Base-by-base conservation (phyloP, 2,329 filamentous ascomycete genomes). In the Penicillium sp. region DNA sequence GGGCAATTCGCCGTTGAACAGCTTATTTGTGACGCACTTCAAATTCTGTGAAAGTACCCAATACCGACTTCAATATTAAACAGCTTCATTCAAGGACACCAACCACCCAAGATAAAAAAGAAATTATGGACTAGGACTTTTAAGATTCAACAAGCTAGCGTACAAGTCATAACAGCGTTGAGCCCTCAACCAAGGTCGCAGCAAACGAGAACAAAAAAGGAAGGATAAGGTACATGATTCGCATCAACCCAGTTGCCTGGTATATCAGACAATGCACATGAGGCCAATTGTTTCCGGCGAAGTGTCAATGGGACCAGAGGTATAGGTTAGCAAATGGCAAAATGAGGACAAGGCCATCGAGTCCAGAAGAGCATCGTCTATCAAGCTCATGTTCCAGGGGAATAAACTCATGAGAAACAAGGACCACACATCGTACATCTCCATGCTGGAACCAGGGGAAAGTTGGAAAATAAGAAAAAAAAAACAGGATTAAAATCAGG, bases 331-430 rank as follows among this genome's bases (percentile, higher is more conserved):
- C 33, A 29, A 31, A 43, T 16, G 39, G 10, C 38, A 42, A 44
- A 16, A 28, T 8, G 24, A 42, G 36, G 36, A 24, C 41, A 49
- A 47, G 42, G 46, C 54, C 54, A 45, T 57, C 42, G 45, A 52
- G 45, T 44, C 45, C 52, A 51, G 46, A 16, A 34, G 53, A 49
- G 33, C 51, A 49, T 57, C 51, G 54, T 31, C 38, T 53, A 56
- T 63, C 41, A 54, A 42, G 47, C 49, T 43, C 29, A 51, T 47
- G 42, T 44, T 33, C 45, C 41, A 47, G 45, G n/a, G 28, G 47
- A 43, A 46, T 33, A 49, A 94, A 92, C 76, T 95, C 41, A 43
- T 42, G 34, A 59, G 46, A 49, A 33, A 54, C 50, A 54, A 21
- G 38, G 16, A 26, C 24, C 45, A 44, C 41, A 51, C 43, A 52